phyloP scores from a whole-genome alignment of 208 protist species.

The Leishmania tropica region DNA sequence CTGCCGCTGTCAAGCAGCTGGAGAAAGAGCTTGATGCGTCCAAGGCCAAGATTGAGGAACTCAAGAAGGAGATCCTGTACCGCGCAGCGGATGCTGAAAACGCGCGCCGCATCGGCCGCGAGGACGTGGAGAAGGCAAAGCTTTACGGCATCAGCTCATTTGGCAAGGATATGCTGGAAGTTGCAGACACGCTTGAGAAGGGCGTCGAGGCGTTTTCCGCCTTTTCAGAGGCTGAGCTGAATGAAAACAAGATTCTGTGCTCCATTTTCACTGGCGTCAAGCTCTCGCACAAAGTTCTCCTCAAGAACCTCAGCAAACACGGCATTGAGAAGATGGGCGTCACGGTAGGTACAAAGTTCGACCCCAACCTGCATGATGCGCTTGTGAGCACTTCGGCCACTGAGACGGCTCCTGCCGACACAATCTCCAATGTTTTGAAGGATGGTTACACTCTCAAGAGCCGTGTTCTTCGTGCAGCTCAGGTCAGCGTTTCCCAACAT shows the following conservation, averaged over 20 bases:
- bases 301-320: slow-evolving; percentile 84
- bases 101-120: slow-evolving; percentile 82
- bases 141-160: slow-evolving; percentile 89
- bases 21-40: slow-evolving; percentile 77
- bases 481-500: slow-evolving; percentile 82
- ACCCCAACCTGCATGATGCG: slow-evolving; percentile 92
- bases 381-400: slow-evolving; percentile 78
- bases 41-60: slow-evolving; percentile 55
- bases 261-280: slow-evolving; percentile 87
- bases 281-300: slow-evolving; percentile 83
- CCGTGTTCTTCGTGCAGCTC: slow-evolving; percentile 87
- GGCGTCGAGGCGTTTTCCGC: slow-evolving; percentile 73
- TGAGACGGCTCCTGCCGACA: slow-evolving; percentile 45
- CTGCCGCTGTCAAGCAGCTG: slow-evolving; percentile 40
- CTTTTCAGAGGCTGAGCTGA: slow-evolving; percentile 51
- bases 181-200: slow-evolving; percentile 92
- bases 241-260: slow-evolving; percentile 58
- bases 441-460: slow-evolving; percentile 88
- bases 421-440: slow-evolving; percentile 88
- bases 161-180: slow-evolving; percentile 93
- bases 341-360: slow-evolving; percentile 71
- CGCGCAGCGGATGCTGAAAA: slow-evolving; percentile 90
- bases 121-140: slow-evolving; percentile 91
- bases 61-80: slow-evolving; percentile 89
- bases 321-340: slow-evolving; percentile 89